Evolutionary conservation across 257 asterid genomes (phyloP), one percentile per base, ranked within the genome.

Genomic region (Fraxinus pennsylvanica): DNA sequence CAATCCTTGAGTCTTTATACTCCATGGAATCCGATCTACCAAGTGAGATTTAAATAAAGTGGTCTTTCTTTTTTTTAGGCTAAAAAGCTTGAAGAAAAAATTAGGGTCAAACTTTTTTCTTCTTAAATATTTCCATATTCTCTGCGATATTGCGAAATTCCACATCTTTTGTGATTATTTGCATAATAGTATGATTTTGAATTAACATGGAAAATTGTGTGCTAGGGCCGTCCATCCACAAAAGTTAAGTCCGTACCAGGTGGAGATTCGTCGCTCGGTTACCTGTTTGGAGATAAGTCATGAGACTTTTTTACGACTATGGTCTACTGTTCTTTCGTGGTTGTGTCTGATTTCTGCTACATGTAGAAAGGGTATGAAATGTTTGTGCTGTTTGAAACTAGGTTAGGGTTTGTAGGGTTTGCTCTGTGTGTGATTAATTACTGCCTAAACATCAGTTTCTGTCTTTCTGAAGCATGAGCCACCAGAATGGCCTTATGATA

Each of bases 231-330:
- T 57, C 94, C 94, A 29, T 86, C 92, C 9, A 89, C 94, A 9
- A 89, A 83, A 83, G 92, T 89, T 25, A 89, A 80, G 22, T 87
- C 88, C 8, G 87, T 78, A 71, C 92, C 94, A 9, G 94, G 94
- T 67, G 92, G 92, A 74, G 89, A 86, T 76, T 89, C 94, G 47
- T 86, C 92, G 3, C 89, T 89, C 15, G 94, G 91, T 12, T 89
- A 88, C 84, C 74, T 89, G 78, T 89, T 89, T 75, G 89, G 90
- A 74, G 92, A 89, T 66, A 86, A 89, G 80, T 78, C 79, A 35
- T 77, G 81, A 81, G 2, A 66, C 52, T 15, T 33, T 17, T 43
- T 36, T 19, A 32, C 69, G 6, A 22, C 33, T 25, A 25, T 0
- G 33, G 1, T 63, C 19, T 22, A 61, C 25, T 63, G 35, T 63